These are phyloP conservation scores for Pichia sp. DNA, from an alignment of 1,139 yeast genomes.

Conservation along the genomic window DNA sequence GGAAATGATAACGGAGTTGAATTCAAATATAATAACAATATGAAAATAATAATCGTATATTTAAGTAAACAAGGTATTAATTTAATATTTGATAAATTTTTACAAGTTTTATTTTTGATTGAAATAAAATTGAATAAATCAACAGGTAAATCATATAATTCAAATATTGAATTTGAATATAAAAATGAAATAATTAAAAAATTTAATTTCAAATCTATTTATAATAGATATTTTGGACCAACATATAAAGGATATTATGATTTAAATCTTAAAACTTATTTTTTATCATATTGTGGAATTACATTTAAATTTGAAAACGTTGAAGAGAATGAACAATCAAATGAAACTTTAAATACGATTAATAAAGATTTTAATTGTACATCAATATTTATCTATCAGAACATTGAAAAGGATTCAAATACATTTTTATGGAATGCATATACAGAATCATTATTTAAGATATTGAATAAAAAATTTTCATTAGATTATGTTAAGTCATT, in stretches of 20 bases:
- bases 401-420: conserved; percentile 13
- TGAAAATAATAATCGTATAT: conserved; percentile 5
- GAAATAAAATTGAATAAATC: conserved; percentile 32
- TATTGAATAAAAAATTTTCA: background rate
- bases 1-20: conserved; percentile 21
- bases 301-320: conserved; percentile 38
- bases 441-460: background rate
- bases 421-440: conserved; percentile 3
- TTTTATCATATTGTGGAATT: conserved; percentile 51
- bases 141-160: background rate
- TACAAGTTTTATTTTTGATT: conserved; percentile 42
- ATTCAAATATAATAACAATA: conserved; percentile 23
- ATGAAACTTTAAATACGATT: conserved; percentile 30
- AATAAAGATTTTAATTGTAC: conserved; percentile 36
- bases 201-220: conserved; percentile 37
- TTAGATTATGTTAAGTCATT: conserved; percentile 1
- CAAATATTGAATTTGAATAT: conserved; percentile 9
- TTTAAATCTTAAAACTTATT: conserved; percentile 26
- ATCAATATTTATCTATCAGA: conserved; percentile 35
- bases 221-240: conserved; percentile 57
- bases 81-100: conserved; percentile 37
- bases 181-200: conserved; percentile 24
- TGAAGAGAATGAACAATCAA: conserved; percentile 4
- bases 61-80: conserved; percentile 24
- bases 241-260: conserved; percentile 47